Conservation (phyloP, 352 stramenopile genomes). For the Saprolegnia parasitica region DNA sequence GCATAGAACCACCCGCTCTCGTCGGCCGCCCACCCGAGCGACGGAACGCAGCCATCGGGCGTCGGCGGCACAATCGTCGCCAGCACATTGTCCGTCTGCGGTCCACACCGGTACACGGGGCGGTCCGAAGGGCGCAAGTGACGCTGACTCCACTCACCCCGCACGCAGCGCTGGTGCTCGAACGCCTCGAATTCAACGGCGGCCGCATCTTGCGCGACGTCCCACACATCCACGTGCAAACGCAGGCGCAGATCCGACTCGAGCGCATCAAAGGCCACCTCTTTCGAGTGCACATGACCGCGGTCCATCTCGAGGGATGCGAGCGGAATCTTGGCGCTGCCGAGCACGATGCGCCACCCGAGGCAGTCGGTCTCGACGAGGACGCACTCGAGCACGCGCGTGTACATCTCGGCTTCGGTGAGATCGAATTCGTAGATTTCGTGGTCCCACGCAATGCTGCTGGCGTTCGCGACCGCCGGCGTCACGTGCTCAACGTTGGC, state of each 20-base stretch:
- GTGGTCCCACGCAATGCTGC: slow-evolving; percentile 14
- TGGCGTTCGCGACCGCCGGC: neutral
- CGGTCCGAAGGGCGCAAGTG: slow-evolving; percentile 10
- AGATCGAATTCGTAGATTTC: slow-evolving; percentile 26
- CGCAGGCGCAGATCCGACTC: slow-evolving; percentile 11
- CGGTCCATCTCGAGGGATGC: slow-evolving; percentile 12
- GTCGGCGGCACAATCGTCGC: neutral
- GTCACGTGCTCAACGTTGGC: neutral
- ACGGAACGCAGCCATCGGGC: slow-evolving; percentile 1
- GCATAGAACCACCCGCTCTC: slow-evolving; percentile 23
- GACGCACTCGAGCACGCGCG: slow-evolving; percentile 20
- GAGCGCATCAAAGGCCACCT: neutral
- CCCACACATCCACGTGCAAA: slow-evolving; percentile 18
- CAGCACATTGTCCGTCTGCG: slow-evolving; percentile 1
- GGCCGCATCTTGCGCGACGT: slow-evolving; percentile 6
- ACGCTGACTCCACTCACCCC: neutral
- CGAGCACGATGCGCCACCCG: neutral
- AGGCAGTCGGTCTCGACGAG: slow-evolving; percentile 18
- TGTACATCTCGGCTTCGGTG: slow-evolving; percentile 28
- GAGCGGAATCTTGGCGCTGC: slow-evolving; percentile 14
- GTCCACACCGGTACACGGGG: slow-evolving; percentile 11
- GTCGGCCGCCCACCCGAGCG: slow-evolving; percentile 17
- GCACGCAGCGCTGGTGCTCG: slow-evolving; percentile 18
- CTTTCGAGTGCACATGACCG: neutral
- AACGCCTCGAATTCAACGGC: slow-evolving; percentile 3